These are phyloP conservation scores for Byssothecium circinans DNA, from an alignment of 2,329 filamentous ascomycete species.

Conservation along the genomic window DNA sequence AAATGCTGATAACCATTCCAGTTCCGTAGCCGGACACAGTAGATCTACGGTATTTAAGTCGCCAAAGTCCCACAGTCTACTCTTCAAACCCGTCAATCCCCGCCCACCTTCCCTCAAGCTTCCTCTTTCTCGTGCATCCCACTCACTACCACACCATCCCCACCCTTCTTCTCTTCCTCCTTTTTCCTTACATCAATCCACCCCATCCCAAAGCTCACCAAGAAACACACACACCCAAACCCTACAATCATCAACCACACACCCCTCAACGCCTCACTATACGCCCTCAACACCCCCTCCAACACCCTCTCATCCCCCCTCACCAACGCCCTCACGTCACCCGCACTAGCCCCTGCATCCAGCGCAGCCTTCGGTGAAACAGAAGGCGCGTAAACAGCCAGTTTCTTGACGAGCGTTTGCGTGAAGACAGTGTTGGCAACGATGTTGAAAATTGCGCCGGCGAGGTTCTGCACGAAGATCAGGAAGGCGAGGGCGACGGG, in stretches of 20 bases:
- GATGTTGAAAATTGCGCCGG: conserved; percentile 32
- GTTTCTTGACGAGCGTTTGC: conserved; percentile 19
- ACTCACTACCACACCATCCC: no score
- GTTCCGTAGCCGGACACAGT: no score
- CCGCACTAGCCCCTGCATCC: conserved; percentile 26
- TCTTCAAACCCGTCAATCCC: no score
- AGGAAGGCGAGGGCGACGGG: conserved; percentile 37
- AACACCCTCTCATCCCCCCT: conserved; percentile 18
- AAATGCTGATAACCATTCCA: no score
- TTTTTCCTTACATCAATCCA: conserved; percentile 29
- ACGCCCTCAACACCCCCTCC: conserved; percentile 24
- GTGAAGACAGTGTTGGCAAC: conserved; percentile 33
- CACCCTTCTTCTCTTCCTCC: conserved; percentile 5
- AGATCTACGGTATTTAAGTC: no score
- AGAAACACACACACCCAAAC: conserved; percentile 14
- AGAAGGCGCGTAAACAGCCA: conserved; percentile 25
- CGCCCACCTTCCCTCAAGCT: no score
- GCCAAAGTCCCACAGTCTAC: no score
- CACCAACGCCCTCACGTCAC: conserved; percentile 24
- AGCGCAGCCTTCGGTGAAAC: conserved; percentile 24
- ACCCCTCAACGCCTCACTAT: conserved; percentile 25
- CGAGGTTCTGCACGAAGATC: conserved; percentile 43
- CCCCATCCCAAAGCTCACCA: conserved; percentile 23
- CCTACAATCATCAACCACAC: conserved; percentile 28
- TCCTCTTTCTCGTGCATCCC: no score